Base-by-base conservation (phyloP, 306 rosid genomes). In the Coriaria nepalensis region DNA sequence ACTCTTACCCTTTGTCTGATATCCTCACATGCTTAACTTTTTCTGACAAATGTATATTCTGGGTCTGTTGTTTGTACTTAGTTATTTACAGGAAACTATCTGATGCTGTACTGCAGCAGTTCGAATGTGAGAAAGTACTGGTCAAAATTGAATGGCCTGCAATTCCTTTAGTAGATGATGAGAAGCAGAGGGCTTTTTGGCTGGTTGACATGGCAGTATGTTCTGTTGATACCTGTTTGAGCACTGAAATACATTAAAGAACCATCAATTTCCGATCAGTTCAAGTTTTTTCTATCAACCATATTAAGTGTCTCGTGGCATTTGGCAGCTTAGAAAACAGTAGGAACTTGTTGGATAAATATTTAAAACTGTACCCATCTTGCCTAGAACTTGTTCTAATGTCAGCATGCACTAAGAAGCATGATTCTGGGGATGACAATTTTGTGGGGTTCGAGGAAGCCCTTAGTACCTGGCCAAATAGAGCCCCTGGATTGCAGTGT, bases 71-170 rank as follows among this genome's bases (percentile, higher is more conserved):
- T 79, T 71, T 79, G 71, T 90, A 90, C 79, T 74, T 90, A 63
- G 95, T 81, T 74, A 65, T 78, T 73, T 84, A 90, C 88, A 79
- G 82, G 80, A 84, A 77, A 71, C 70, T 84, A 59, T 95, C 97
- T 55, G 87, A 76, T 55, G 84, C 73, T 68, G 68, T 84, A 5
- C 70, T 79, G 37, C 82, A 57, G 63, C 86, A 71, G 60, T 75
- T 84, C 71, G 97, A 90, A 61, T 79, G 93, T 67, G 87, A 79
- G 68, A 84, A 90, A 77, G 77, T 68, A 71, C 79, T 74, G 29
- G 58, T 57, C 47, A 93, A 79, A 50, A 70, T 84, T 49, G 93
- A 81, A 58, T 90, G 97, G 97, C 82, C 82, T 52, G 49, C 45
- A 11, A 53, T 74, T 68, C 49, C 50, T 55, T 69, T 78, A 52